These are phyloP conservation scores for Malassezia caprae DNA, from an alignment of 1,284 basidiomycete species.

Conservation along the genomic window DNA sequence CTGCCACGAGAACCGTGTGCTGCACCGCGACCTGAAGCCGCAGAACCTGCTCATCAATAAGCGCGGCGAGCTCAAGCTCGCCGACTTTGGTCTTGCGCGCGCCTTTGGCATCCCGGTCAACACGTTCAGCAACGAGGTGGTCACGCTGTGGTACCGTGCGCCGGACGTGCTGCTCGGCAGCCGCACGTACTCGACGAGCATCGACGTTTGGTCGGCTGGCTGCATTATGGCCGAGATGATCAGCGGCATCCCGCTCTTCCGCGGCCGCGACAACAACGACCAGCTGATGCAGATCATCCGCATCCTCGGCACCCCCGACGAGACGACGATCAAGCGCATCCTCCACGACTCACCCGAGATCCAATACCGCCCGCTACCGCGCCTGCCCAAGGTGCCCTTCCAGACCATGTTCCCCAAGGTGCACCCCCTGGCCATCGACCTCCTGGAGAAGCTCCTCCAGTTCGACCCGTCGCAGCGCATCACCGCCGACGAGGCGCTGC, in stretches of 20 bases:
- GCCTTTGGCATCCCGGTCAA: conserved; percentile 54
- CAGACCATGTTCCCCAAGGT: conserved; percentile 83
- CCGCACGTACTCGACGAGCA: conserved; percentile 92
- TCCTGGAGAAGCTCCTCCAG: conserved; percentile 87
- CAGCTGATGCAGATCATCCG: conserved; percentile 95
- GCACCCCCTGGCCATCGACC: conserved; percentile 78
- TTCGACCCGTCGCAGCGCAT: conserved; percentile 91
- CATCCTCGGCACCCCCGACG: conserved; percentile 89
- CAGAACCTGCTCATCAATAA: conserved; percentile 96
- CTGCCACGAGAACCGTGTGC: conserved; percentile 95
- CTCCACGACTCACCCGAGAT: conserved; percentile 91
- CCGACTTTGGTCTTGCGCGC: conserved; percentile 71
- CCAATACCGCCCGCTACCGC: conserved; percentile 72
- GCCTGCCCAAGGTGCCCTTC: conserved; percentile 82
- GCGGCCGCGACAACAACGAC: conserved; percentile 94
- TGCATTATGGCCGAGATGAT: conserved; percentile 93
- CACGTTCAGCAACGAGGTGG: conserved; percentile 51
- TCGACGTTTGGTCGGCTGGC: conserved; percentile 98
- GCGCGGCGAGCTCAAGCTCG: conserved; percentile 95
- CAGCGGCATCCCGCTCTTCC: conserved; percentile 88
- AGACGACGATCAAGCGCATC: conserved; percentile 78
- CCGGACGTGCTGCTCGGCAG: conserved; percentile 95
- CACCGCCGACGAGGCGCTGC: conserved; percentile 80
- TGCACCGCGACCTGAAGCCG: conserved; percentile 94
- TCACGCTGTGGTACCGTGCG: conserved; percentile 97